Evolutionary conservation across 495 filamentous ascomycete genomes (phyloP), one percentile per base, ranked within the genome.

Genomic region (Talaromyces wortmannii): DNA sequence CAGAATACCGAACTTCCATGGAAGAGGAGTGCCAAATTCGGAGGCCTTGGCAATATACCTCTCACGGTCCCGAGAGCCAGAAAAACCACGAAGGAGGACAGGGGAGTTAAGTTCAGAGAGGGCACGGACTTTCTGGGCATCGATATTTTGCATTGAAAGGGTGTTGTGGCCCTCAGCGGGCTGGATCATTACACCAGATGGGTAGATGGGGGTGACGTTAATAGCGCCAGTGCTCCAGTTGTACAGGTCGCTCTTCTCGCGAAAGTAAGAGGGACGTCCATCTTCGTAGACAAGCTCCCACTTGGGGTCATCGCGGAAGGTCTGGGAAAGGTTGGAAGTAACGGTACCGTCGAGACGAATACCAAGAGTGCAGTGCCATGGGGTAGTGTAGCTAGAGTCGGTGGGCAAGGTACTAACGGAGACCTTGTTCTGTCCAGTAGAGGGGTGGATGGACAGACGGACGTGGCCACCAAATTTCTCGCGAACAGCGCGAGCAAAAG

Each of bases 51-150:
- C 55, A 8, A 77, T 56, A 45, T 76, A 82, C 12, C 72, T 17
- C 5, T 77, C 71, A 36, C 74, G 62, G 11, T 74, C 65, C 3
- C 63, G 63, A 0, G 76, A 78, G 13, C 76, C 67, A 3, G 62
- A 48, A 52, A 85, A 84, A 1, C 76, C 80, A 3, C 80, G 77
- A 0, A 81, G 62, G 10, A 82, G 57, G 8, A 85, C 62, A 0
- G 80, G 82, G 0, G 81, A 82, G 58, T 78, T 73, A 31, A 59
- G 46, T 55, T 78, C 66, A 5, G 78, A 67, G 0, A 85, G 63
- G 5, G 63, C 53, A 2, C 80, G 75, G 10, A 83, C 63, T 59
- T 79, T 80, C 10, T 57, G 45, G 63, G 75, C 75, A 16, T 78
- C 70, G 5, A 83, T 58, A 13, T 56, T 56, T 3, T 55, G 53